Percentiles rank a stretch among this genome's conserved stretches.
Conservation (phyloP, 352 stramenopile species). For the Globisporangium polare region DNA sequence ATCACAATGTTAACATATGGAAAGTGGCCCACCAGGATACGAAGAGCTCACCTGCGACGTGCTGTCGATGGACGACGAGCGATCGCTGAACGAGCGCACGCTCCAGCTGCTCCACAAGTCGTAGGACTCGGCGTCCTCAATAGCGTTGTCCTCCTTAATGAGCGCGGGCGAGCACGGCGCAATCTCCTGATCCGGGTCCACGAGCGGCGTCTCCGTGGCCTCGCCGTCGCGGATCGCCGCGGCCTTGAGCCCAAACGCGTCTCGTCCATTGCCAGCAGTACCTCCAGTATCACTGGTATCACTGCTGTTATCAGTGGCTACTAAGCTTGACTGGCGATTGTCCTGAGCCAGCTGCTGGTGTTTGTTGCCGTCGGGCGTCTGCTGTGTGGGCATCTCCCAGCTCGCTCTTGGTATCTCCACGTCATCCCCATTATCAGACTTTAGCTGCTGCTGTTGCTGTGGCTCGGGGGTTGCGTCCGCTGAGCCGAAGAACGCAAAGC, state of each 20-base stretch:
- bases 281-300: neutral
- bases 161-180: conserved; percentile 7
- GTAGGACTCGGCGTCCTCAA: conserved; percentile 17
- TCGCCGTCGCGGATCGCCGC: conserved; percentile 8
- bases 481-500: conserved; percentile 14
- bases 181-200: conserved; percentile 23
- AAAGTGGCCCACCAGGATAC: neutral
- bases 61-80: conserved; percentile 22
- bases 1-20: neutral
- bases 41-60: conserved; percentile 8
- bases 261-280: neutral
- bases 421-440: neutral
- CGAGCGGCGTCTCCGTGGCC: conserved; percentile 13
- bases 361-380: neutral
- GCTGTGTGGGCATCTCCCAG: neutral
- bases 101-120: conserved; percentile 40
- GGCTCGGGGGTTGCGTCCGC: neutral
- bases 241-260: conserved; percentile 6
- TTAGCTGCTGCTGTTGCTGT: too few relatives aligned
- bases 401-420: neutral
- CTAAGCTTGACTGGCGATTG: neutral
- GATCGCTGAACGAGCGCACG: conserved; percentile 28
- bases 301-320: neutral
- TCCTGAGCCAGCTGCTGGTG: neutral
- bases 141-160: neutral